Evolutionary conservation across 805 yeast species (phyloP), one percentile per base, ranked within the genome.

Genomic region (Yamadazyma tumulicola): DNA sequence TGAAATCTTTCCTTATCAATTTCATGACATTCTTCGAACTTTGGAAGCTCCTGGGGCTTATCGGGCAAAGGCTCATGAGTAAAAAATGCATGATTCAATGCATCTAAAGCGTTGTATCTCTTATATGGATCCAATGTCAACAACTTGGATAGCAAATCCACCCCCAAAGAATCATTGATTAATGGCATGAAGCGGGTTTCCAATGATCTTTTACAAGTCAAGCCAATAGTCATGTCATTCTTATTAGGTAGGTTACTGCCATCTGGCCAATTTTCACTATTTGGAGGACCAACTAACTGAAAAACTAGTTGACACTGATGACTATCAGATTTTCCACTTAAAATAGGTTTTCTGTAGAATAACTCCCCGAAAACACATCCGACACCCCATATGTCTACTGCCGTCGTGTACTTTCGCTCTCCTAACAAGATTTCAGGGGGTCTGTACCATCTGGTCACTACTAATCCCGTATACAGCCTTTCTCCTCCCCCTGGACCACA

Each of bases 371-470:
- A 81, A 0, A 93, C 91, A 61, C 98, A 93, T 1, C 97, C 97
- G 14, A 86, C 75, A 0, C 97, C 97, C 99, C 99, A 93, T 62
- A 93, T 74, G 59, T 93, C 99, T 9, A 91, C 91, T 0, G 97
- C 95, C 0, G 97, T 85, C 2, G 97, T 88, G 56, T 91, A 91
- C 39, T 74, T 67, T 47, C 83, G 71, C 46, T 88, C 95, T 3
- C 96, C 96, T 34, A 93, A 61, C 11, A 93, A 70, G 13, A 93
- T 68, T 56, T 91, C 98, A 0, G 97, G 98, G 1, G 98, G 95
- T 39, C 98, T 69, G 59, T 94, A 93, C 98, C 98, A 93, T 45
- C 98, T 64, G 0, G 98, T 93, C 24, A 93, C 97, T 2, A 93
- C 98, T 35, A 76, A 51, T 1, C 76, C 79, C 0, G 81, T 76